These are phyloP conservation scores for Actinomucor elegans DNA, from an alignment of 371 early-diverging fungal genomes.

Conservation along the genomic window DNA sequence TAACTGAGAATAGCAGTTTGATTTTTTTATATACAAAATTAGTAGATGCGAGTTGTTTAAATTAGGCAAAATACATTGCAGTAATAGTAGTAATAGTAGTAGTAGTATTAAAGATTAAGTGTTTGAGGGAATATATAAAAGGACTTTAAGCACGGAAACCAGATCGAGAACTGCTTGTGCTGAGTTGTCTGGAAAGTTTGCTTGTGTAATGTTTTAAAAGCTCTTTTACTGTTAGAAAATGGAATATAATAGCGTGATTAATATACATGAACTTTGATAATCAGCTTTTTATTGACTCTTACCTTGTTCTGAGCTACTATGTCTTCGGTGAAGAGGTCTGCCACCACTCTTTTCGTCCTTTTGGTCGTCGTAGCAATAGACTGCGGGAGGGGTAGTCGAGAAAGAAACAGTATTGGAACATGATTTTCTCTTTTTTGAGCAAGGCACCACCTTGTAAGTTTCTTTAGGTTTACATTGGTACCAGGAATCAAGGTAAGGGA, in stretches of 20 bases:
- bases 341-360: background rate
- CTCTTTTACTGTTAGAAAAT: slow-evolving; percentile 12
- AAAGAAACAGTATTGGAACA: slow-evolving; percentile 24
- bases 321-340: slow-evolving; percentile 14
- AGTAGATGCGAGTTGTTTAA: background rate
- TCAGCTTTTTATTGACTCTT: no score
- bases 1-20: background rate
- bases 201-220: slow-evolving; percentile 21
- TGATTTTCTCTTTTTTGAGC: slow-evolving; percentile 4
- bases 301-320: slow-evolving; percentile 18
- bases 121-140: background rate
- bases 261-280: no score
- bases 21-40: slow-evolving; percentile 1
- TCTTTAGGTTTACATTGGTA: slow-evolving; percentile 13
- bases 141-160: slow-evolving; percentile 1
- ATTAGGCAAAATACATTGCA: background rate
- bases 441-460: slow-evolving; percentile 5
- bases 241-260: background rate
- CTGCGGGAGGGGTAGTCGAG: slow-evolving; percentile 33
- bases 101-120: background rate
- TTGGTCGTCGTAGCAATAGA: slow-evolving; percentile 17
- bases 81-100: slow-evolving; percentile 1
- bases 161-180: slow-evolving; percentile 3
- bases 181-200: slow-evolving; percentile 18
- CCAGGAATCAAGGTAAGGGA: slow-evolving; percentile 39